Evolutionary conservation across 495 filamentous ascomycete species (phyloP).

Genomic region (Aspergillus nanangensis): DNA sequence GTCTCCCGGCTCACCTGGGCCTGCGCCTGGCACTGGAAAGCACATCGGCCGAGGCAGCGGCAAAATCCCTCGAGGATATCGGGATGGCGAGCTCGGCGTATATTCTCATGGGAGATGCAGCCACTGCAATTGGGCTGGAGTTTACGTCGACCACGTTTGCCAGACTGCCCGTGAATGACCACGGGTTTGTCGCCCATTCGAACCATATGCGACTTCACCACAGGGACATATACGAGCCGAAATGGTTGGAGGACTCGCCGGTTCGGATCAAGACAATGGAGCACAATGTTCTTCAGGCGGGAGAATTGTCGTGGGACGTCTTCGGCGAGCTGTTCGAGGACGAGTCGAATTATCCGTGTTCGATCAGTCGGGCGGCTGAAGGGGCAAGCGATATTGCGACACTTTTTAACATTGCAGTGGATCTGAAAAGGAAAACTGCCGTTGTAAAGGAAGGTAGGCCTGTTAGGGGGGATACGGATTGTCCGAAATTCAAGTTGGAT

Average conservation of each 20-base stretch:
- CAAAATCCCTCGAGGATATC: conserved; percentile 28
- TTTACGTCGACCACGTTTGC: not conserved
- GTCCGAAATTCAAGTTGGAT: no score
- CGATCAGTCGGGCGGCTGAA: not conserved
- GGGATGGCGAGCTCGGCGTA: conserved; percentile 52
- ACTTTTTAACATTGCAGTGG: conserved; percentile 4
- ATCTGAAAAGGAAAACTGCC: not conserved
- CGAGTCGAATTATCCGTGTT: not conserved
- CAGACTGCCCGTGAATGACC: not conserved
- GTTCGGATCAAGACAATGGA: not conserved
- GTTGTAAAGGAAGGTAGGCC: no score
- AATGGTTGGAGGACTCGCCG: conserved; percentile 1
- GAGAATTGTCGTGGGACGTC: not conserved
- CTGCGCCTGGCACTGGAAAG: conserved; percentile 47
- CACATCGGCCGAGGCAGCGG: conserved; percentile 35
- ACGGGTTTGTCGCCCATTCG: not conserved
- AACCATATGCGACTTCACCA: not conserved
- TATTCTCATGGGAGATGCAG: conserved; percentile 48
- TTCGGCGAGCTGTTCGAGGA: not conserved
- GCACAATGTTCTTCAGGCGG: not conserved
- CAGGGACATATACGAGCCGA: not conserved
- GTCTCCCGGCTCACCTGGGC: conserved; percentile 48
- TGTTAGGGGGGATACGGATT: no score
- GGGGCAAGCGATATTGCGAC: not conserved
- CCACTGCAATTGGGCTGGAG: conserved; percentile 40